These are phyloP conservation scores for Globisporangium parvum DNA, from an alignment of 352 stramenopile genomes.

Conservation along the genomic window DNA sequence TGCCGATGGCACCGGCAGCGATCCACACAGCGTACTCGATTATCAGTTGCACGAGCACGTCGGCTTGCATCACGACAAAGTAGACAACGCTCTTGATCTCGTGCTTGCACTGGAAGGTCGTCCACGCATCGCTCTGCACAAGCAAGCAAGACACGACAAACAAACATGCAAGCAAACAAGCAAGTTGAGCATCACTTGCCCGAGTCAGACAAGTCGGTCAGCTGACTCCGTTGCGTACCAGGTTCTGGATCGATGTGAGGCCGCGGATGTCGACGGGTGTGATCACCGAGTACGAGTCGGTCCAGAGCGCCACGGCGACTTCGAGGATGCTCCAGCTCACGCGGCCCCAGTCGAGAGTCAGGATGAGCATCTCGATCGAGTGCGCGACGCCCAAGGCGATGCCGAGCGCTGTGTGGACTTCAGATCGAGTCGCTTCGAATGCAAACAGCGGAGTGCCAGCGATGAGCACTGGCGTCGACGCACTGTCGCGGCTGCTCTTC, in stretches of 20 bases:
- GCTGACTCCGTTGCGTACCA: conserved; percentile 11
- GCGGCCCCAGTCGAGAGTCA: conserved; percentile 19
- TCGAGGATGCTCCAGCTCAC: conserved; percentile 23
- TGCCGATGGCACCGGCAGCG: conserved; percentile 24
- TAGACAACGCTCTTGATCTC: conserved; percentile 33
- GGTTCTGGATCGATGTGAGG: conserved; percentile 31
- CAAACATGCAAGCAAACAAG: background rate
- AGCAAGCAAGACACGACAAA: background rate
- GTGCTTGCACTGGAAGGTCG: conserved; percentile 38
- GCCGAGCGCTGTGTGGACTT: background rate
- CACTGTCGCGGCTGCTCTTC: too few species aligned
- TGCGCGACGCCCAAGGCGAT: background rate
- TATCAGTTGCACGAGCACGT: conserved; percentile 25
- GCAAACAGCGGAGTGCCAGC: too few species aligned
- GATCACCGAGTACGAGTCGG: conserved; percentile 56
- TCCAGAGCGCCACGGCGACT: conserved; percentile 37
- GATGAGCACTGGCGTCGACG: too few species aligned
- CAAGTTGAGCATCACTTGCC: background rate
- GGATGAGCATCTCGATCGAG: background rate
- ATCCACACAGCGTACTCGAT: conserved; percentile 38
- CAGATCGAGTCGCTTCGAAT: too few species aligned
- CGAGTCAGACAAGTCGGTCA: background rate
- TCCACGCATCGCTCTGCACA: conserved; percentile 17
- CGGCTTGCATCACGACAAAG: conserved; percentile 28
- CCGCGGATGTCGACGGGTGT: conserved; percentile 51